Base-by-base conservation (phyloP, 1,139 yeast species). In the Taphrina communis region DNA sequence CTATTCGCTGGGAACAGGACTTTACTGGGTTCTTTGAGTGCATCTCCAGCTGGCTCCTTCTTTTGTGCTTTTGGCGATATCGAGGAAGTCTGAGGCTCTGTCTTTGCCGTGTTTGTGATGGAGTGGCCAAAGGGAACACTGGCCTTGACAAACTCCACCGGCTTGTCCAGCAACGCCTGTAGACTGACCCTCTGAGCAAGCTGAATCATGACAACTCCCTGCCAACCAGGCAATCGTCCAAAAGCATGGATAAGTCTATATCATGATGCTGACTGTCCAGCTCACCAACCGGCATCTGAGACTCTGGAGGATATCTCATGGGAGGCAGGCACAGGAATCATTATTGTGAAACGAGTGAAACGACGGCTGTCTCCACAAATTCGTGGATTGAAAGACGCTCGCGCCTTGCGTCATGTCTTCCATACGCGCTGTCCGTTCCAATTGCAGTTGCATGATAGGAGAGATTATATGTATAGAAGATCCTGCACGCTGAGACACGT, bases 1-100 rank as follows among this genome's bases (percentile, higher is more conserved):
- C 84, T 85, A 76, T 88, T 67, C 31, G 59, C 57, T 14, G 73
- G 72, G 41, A 70, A 73, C 17, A 73, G 68, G 19, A 66, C 65
- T 50, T 56, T 65, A 11, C 39, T 19, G 14, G 68, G 68, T 55
- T 48, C 55, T 12, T 52, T 42, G 19, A 65, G 42, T 11, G 35
- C 55, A 25, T 46, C 62, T 19, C 62, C 68, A 9, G 48, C 48
- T 14, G 17, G 17, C 41, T 38, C 42, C 21, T 31, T 6, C 36
- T 17, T 36, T 17, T 35, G 41, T 1, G 25, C 12, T 21, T 39
- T 56, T 5, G 57, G 42, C 12, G 42, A 35, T 1, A 19, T 14
- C 31, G 31, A 25, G 31, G 4, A 25, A 25, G 31, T 25, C 1
- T 36, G 39, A 19, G 60, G 25, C 50, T 17, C 50, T 8, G 36